A percentile compares a stretch with the other conserved stretches of the same genome.
Conservation (phyloP, 2,329 filamentous ascomycete species). For the Davidsoniella virescens region DNA sequence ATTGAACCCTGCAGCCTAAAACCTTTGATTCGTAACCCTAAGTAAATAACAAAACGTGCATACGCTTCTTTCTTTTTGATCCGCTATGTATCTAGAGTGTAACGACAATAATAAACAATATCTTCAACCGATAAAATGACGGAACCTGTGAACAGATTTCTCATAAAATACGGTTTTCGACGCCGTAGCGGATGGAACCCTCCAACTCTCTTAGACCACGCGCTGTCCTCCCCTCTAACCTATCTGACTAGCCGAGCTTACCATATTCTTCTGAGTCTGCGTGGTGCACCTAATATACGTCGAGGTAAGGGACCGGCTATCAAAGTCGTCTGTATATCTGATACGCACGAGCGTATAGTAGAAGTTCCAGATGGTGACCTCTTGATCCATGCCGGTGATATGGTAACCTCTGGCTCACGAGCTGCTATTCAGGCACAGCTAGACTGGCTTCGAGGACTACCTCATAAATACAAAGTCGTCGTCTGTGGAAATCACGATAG, state of each 20-base stretch:
- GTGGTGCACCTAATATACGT: slow-evolving; percentile 41
- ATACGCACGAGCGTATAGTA: slow-evolving; percentile 58
- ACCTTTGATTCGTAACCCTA: too few relatives aligned
- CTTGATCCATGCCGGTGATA: slow-evolving; percentile 78
- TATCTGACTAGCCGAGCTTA: slow-evolving; percentile 47
- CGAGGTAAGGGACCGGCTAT: slow-evolving; percentile 40
- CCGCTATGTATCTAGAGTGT: too few relatives aligned
- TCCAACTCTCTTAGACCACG: slow-evolving; percentile 40
- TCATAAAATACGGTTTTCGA: slow-evolving; percentile 30
- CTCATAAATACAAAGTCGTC: slow-evolving; percentile 65
- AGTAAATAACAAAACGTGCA: too few relatives aligned
- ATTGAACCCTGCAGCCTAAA: too few relatives aligned
- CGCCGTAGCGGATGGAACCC: slow-evolving; percentile 31
- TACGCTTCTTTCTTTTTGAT: too few relatives aligned
- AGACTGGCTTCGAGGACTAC: slow-evolving; percentile 61
- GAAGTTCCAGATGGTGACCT: slow-evolving; percentile 61
- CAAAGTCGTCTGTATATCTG: slow-evolving; percentile 73
- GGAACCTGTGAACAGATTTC: slow-evolving; percentile 17
- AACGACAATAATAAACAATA: too few relatives aligned
- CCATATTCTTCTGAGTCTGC: slow-evolving; percentile 46
- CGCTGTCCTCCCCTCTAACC: slow-evolving; percentile 53
- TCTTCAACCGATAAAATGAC: slow-evolving; percentile 1
- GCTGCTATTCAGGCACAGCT: slow-evolving; percentile 66
- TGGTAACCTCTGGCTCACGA: slow-evolving; percentile 66
- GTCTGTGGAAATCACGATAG: slow-evolving; percentile 82